A percentile compares a stretch with the other conserved stretches of the same genome.
phyloP scores from a whole-genome alignment of 306 rosid species.

The Mimosa pudica region DNA sequence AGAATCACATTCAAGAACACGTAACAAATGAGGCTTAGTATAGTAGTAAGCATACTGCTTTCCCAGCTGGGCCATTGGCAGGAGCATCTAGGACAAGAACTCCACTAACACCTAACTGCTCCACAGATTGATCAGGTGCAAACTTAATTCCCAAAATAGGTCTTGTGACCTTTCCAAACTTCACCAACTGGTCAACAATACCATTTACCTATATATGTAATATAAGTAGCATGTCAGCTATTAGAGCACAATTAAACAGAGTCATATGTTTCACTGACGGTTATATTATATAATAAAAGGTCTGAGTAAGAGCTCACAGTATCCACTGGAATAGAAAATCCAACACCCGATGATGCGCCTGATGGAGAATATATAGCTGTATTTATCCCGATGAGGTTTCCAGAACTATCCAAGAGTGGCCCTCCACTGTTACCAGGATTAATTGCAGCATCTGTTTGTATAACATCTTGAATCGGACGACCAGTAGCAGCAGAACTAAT shows the following conservation, averaged over 20 bases:
- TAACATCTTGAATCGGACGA: slow-evolving; percentile 97
- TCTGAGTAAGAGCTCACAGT: slow-evolving; percentile 63
- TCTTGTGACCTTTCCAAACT: slow-evolving; percentile 95
- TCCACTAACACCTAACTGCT: slow-evolving; percentile 93
- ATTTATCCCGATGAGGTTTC: slow-evolving; percentile 92
- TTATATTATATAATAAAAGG: neutral
- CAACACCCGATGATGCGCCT: slow-evolving; percentile 98
- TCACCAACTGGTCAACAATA: slow-evolving; percentile 95
- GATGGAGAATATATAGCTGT: slow-evolving; percentile 98
- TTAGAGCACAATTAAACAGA: neutral
- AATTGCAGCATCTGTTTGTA: slow-evolving; percentile 99
- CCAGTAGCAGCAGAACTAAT: slow-evolving; percentile 99
- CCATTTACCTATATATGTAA: slow-evolving; percentile 69
- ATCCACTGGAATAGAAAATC: slow-evolving; percentile 97
- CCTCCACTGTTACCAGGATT: slow-evolving; percentile 99
- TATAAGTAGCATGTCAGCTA: slow-evolving; percentile 18
- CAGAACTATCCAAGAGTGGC: slow-evolving; percentile 96
- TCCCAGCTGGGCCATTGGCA: slow-evolving; percentile 90
- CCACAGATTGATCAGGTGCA: slow-evolving; percentile 99
- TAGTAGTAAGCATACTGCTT: slow-evolving; percentile 65
- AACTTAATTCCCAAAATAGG: slow-evolving; percentile 96
- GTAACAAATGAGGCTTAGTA: neutral
- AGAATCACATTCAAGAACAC: slow-evolving; percentile 1
- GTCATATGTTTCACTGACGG: slow-evolving; percentile 4
- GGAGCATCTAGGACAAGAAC: slow-evolving; percentile 98